Conservation (phyloP, 2,329 filamentous ascomycete genomes). For the Epichloe hybrida region DNA sequence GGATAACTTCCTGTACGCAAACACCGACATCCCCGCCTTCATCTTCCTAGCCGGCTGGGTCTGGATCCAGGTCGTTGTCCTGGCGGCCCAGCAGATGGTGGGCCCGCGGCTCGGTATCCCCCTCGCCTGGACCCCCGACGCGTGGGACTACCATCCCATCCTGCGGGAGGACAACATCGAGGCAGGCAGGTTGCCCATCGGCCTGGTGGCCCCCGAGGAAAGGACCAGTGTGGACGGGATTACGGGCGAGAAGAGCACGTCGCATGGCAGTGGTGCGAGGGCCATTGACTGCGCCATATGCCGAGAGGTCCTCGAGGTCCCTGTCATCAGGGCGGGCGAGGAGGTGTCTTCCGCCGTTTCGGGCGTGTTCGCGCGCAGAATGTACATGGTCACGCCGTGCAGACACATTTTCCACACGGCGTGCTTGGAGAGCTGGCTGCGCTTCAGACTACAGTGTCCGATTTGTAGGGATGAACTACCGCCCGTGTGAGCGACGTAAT, state of each 20-base stretch:
- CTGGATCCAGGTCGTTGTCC: slow-evolving; percentile 68
- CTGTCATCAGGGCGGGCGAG: slow-evolving; percentile 53
- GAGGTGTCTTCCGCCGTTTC: slow-evolving; percentile 43
- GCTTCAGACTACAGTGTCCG: slow-evolving; percentile 82
- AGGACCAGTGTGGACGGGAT: neutral
- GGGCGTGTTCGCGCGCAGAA: slow-evolving; percentile 62
- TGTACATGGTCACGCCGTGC: slow-evolving; percentile 97
- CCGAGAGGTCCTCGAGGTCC: slow-evolving; percentile 80
- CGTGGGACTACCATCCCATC: slow-evolving; percentile 91
- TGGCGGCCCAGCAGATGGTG: slow-evolving; percentile 72
- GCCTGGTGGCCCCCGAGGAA: slow-evolving; percentile 30
- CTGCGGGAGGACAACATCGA: slow-evolving; percentile 77
- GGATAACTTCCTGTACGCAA: slow-evolving; percentile 70
- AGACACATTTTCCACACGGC: slow-evolving; percentile 84
- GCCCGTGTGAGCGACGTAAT: slow-evolving; percentile 44
- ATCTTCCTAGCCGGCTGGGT: slow-evolving; percentile 55
- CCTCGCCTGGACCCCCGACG: slow-evolving; percentile 52
- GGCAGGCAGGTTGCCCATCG: slow-evolving; percentile 68
- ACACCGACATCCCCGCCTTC: slow-evolving; percentile 53
- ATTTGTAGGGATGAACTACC: slow-evolving; percentile 87
- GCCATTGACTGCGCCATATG: slow-evolving; percentile 91
- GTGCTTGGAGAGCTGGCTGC: slow-evolving; percentile 94
- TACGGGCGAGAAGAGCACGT: slow-evolving; percentile 8
- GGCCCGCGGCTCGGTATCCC: slow-evolving; percentile 81
- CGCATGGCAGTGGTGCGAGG: neutral